Percentiles rank a stretch among this genome's conserved stretches.
phyloP scores from a whole-genome alignment of 805 yeast species.

The Millerozyma miso region DNA sequence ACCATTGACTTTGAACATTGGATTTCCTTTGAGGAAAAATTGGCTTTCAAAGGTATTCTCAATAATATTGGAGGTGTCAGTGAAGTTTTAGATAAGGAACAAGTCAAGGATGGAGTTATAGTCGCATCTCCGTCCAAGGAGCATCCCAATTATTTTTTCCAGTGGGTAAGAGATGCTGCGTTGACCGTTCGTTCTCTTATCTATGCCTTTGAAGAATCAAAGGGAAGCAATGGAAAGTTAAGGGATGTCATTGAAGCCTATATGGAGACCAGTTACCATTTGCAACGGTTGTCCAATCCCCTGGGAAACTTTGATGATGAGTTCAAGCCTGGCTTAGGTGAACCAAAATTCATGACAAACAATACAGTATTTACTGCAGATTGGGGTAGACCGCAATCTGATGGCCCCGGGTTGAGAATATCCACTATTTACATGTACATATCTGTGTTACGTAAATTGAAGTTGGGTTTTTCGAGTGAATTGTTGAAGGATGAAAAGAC shows the following conservation, averaged over 20 bases:
- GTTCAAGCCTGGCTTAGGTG: conserved; percentile 64
- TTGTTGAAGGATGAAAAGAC: conserved; percentile 26
- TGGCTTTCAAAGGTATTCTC: conserved; percentile 44
- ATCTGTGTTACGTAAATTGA: conserved; percentile 32
- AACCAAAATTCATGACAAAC: conserved; percentile 78
- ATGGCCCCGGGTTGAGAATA: conserved; percentile 85
- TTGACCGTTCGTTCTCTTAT: conserved; percentile 67
- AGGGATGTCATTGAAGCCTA: conserved; percentile 49
- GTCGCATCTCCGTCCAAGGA: conserved; percentile 77
- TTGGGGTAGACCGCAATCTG: conserved; percentile 97
- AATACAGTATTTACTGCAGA: conserved; percentile 54
- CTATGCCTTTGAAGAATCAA: conserved; percentile 45
- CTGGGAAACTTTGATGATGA: conserved; percentile 55
- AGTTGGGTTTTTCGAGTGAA: conserved; percentile 16
- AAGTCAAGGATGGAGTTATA: conserved; percentile 62
- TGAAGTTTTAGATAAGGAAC: conserved; percentile 21
- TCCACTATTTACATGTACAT: conserved; percentile 59
- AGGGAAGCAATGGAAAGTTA: conserved; percentile 7
- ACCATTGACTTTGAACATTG: conserved; percentile 41
- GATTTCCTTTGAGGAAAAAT: conserved; percentile 40
- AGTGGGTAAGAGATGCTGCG: conserved; percentile 91
- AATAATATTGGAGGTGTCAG: conserved; percentile 53
- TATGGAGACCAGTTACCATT: conserved; percentile 48
- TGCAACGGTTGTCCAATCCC: conserved; percentile 67
- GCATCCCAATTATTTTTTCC: conserved; percentile 78